These are phyloP conservation scores for Hamamelis virginiana DNA, from an alignment of 164 flowering plant species.

Conservation along the genomic window DNA sequence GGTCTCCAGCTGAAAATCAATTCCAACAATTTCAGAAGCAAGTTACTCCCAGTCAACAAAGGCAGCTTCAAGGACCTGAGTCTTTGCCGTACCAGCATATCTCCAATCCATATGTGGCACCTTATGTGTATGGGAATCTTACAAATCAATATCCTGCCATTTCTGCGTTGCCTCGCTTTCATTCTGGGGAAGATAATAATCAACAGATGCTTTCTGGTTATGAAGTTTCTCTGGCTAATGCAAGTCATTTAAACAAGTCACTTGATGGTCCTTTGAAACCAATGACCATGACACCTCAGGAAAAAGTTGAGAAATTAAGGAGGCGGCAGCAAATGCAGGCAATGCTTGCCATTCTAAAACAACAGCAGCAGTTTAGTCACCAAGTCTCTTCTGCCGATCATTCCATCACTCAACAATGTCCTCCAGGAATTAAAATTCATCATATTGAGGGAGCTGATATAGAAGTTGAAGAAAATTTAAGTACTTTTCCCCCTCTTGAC, in stretches of 20 bases:
- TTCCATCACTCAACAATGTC: conserved; percentile 24
- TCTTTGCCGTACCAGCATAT: conserved; percentile 34
- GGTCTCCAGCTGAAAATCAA: conserved; percentile 35
- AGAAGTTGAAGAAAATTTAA: conserved; percentile 40
- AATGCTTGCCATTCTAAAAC: conserved; percentile 82
- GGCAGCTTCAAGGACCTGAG: conserved; percentile 33
- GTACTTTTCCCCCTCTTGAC: conserved; percentile 32
- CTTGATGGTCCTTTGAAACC: conserved; percentile 30
- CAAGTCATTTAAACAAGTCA: conserved; percentile 20
- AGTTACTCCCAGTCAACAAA: conserved; percentile 32
- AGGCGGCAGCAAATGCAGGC: conserved; percentile 88
- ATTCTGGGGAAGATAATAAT: conserved; percentile 29
- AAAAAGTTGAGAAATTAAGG: conserved; percentile 84
- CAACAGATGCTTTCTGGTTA: conserved; percentile 29
- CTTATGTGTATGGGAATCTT: conserved; percentile 35
- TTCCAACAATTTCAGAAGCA: conserved; percentile 39
- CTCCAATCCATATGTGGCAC: conserved; percentile 29
- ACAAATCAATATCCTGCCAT: conserved; percentile 33
- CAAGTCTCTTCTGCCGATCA: conserved; percentile 31
- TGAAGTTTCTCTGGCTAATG: conserved; percentile 34
- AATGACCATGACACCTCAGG: conserved; percentile 77
- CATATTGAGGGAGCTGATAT: conserved; percentile 28
- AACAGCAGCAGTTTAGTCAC: conserved; percentile 60
- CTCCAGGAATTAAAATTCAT: conserved; percentile 31
- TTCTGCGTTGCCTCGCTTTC: conserved; percentile 31